These are phyloP conservation scores for Durio zibethinus DNA, from an alignment of 345 rosid genomes.

Conservation along the genomic window DNA sequence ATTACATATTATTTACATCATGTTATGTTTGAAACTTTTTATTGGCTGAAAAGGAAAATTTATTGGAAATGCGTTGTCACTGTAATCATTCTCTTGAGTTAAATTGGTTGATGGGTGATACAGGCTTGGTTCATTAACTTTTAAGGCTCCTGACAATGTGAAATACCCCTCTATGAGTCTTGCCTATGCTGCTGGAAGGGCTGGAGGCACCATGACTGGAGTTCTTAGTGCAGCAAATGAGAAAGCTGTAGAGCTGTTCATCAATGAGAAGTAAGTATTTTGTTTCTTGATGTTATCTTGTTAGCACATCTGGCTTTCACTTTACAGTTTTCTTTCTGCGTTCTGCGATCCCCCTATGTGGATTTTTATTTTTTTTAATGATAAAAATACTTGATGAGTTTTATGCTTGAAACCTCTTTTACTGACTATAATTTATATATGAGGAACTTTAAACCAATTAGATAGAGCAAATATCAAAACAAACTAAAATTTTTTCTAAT, in stretches of 20 bases:
- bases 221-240: slow-evolving; percentile 97
- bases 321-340: neutral
- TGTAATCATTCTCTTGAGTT: neutral
- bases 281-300: slow-evolving; percentile 1
- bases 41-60: neutral
- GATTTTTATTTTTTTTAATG: too few relatives aligned
- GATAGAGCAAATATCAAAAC: too few relatives aligned
- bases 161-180: slow-evolving; percentile 96
- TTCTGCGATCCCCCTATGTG: too few relatives aligned
- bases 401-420: neutral
- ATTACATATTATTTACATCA: neutral
- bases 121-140: slow-evolving; percentile 91
- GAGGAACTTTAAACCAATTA: neutral
- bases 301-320: neutral
- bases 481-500: too few relatives aligned
- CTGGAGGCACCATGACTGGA: slow-evolving; percentile 99
- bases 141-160: slow-evolving; percentile 77
- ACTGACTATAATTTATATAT: neutral
- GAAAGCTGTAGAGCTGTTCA: slow-evolving; percentile 81
- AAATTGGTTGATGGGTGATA: slow-evolving; percentile 12
- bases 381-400: neutral
- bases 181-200: slow-evolving; percentile 92
- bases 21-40: neutral
- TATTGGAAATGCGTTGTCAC: neutral
- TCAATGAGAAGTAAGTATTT: slow-evolving; percentile 64